Base-by-base conservation (phyloP, 2,329 filamentous ascomycete species). In the Curvularia verruculosa region DNA sequence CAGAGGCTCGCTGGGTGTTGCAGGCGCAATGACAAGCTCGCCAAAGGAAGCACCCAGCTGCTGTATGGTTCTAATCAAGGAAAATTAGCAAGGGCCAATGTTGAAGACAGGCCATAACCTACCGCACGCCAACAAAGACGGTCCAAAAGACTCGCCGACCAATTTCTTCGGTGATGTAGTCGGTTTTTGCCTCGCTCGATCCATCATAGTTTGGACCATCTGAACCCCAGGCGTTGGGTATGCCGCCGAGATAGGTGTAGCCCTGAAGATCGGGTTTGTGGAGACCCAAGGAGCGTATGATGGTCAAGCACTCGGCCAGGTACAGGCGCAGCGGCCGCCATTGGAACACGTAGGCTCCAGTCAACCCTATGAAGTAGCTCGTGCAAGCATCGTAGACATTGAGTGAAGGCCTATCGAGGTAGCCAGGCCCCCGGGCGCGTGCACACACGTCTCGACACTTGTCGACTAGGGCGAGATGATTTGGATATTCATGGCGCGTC, bases 111-210 rank as follows among this genome's bases (percentile, higher is more conserved):
- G 19, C 10, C 5, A 5, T n/a, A 28, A 60, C 80, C 49, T 60
- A 88, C 84, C 88, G 84, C 58, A 91, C 85, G 31, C 88, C 88
- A 5, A 92, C 85, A 60, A 95, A 87, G 64, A 92, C 83, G 21
- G 90, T 88, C 88, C 92, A 96, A 74, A 96, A 96, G 39, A 96
- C 77, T 36, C 85, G 81, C 39, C 82, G 80, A 4, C 82, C 83
- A 58, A 87, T 87, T 60, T 83, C 79, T 54, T 79, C 73, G 3
- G 79, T 82, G 57, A 83, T 82, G 37, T 71, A 64, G 64, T 82
- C 80, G 13, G 77, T 59, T 31, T 72, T 70, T 28, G 73, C 63
- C 40, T 79, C 78, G 19, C 68, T 68, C 18, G 64, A 73, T 19
- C 72, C 73, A 48, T 79, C 76, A 34, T 67, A 67, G 34, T 70